These are phyloP conservation scores for Poa pratensis DNA, from an alignment of 176 grass and related monocot species.

Conservation along the genomic window DNA sequence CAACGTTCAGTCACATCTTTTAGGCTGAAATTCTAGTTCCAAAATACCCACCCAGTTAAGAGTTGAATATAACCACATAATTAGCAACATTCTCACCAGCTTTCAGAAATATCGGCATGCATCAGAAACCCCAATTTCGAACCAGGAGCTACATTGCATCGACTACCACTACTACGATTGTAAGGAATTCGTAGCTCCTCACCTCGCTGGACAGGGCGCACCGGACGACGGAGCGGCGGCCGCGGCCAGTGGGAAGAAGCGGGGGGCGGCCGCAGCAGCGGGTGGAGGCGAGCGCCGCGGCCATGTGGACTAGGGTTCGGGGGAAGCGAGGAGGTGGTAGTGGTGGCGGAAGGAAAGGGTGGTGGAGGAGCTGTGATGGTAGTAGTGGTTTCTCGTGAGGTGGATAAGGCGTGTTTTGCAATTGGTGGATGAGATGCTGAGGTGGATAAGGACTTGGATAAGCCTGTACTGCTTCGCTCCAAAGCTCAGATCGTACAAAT, in stretches of 20 bases:
- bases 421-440: slow-evolving; percentile 48
- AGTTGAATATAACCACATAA: background rate
- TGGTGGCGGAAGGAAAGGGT: background rate
- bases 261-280: slow-evolving; percentile 50
- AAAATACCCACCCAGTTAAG: slow-evolving; percentile 16
- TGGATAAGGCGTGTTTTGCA: slow-evolving; percentile 44
- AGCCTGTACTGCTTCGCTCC: no score
- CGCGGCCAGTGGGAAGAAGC: slow-evolving; percentile 4
- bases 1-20: background rate
- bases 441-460: slow-evolving; percentile 36
- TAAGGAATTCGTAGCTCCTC: background rate
- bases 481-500: no score
- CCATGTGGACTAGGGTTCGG: slow-evolving; percentile 49
- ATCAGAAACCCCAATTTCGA: background rate
- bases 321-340: background rate
- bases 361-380: background rate
- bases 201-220: slow-evolving; percentile 59
- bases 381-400: background rate
- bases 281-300: slow-evolving; percentile 67
- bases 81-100: background rate
- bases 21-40: background rate
- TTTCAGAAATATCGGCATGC: slow-evolving; percentile 21
- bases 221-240: slow-evolving; percentile 41
- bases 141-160: background rate
- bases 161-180: background rate